A percentile compares a stretch with the other conserved stretches of the same genome.
Conservation (phyloP, 805 yeast species). For the Saccharomycopsis sp. region DNA sequence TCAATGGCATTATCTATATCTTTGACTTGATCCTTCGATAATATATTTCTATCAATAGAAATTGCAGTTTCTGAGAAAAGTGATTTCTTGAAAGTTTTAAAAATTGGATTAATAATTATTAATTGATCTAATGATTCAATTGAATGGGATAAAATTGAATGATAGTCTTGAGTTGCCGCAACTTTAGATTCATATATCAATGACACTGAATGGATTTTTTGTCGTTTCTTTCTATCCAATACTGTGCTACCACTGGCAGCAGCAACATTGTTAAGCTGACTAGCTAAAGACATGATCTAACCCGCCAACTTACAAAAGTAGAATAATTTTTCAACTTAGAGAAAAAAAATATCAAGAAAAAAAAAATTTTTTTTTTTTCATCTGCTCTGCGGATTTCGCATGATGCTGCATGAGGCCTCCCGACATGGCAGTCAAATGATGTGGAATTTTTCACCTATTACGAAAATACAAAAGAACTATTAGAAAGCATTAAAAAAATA, state of each 20-base stretch:
- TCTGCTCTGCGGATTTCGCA: too few relatives aligned
- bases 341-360: too few relatives aligned
- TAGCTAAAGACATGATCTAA: conserved; percentile 62
- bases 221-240: conserved; percentile 78
- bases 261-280: conserved; percentile 70
- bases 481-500: background rate
- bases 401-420: too few relatives aligned
- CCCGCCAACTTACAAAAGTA: too few relatives aligned
- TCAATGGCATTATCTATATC: conserved; percentile 68
- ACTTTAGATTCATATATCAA: conserved; percentile 76
- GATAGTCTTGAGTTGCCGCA: conserved; percentile 94
- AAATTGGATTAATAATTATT: conserved; percentile 65
- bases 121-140: conserved; percentile 72
- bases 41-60: conserved; percentile 73
- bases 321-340: too few relatives aligned
- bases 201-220: conserved; percentile 83
- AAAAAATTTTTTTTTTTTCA: too few relatives aligned
- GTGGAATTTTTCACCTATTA: background rate
- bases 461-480: background rate
- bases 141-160: conserved; percentile 64
- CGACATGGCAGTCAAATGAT: too few relatives aligned
- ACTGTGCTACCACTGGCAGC: conserved; percentile 63
- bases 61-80: conserved; percentile 81
- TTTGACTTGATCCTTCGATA: conserved; percentile 68
- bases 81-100: conserved; percentile 59